Evolutionary conservation across 805 yeast species (phyloP), one percentile per base, ranked within the genome.

Genomic region (Saturnispora ahearnii): DNA sequence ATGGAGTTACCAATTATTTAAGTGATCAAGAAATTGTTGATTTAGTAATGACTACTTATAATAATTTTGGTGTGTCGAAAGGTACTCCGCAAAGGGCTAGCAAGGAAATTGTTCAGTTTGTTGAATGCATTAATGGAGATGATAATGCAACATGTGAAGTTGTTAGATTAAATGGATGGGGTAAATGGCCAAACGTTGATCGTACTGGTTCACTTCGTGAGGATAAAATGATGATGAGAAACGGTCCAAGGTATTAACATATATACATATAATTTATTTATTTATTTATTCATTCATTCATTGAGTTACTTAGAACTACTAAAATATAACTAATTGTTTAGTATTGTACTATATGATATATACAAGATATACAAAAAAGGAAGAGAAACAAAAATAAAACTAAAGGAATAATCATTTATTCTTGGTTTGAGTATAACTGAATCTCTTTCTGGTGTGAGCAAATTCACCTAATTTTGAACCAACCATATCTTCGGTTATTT

Each of bases 81-180:
- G 96, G 95, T 4, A 78, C 89, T 0, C 96, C 98, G 0, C 96
- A 87, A 58, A 76, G 70, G 42, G 87, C 95, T 34, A 90, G 97
- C 0, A 81, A 78, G 53, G 97, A 90, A 62, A 85, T 93, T 18
- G 79, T 91, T 11, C 76, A 81, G 58, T 93, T 82, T 63, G 84
- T 89, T 10, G 89, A 84, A 62, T 86, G 86, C 40, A 76, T 90
- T 8, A 96, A 96, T 12, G 93, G 96, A 2, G 89, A 87, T 59
- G 99, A 93, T 64, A 93, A 93, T 66, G 95, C 98, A n/a, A 88
- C 97, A 2, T 88, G 96, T 62, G 60, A 84, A 54, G 86, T 93
- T 4, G 66, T 91, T 10, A 71, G 95, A 52, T 69, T 93, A 50
- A 74, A 77, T 33, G 96, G 96, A 9, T 93, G 99, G 99, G 96